Conservation (phyloP, 441 rosid species). For the Biscutella laevigata region DNA sequence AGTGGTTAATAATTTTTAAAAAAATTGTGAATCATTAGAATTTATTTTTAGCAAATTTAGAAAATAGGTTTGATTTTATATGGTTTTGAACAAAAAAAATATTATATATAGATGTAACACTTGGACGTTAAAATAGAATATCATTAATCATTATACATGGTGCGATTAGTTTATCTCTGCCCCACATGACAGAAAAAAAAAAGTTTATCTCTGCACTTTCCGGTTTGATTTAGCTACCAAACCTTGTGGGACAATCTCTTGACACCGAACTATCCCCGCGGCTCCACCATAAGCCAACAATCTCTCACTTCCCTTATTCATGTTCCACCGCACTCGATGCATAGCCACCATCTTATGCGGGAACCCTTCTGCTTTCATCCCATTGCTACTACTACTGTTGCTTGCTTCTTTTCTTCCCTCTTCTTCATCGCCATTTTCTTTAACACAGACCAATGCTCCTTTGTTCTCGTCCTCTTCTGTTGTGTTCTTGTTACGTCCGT, state of each 20-base stretch:
- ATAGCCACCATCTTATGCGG: constrained; percentile 60
- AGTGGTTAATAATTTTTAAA: too few relatives aligned
- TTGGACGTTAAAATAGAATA: too few relatives aligned
- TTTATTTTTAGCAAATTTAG: too few relatives aligned
- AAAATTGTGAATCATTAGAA: too few relatives aligned
- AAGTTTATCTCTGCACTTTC: neutral
- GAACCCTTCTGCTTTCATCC: constrained; percentile 26
- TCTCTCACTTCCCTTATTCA: constrained; percentile 82
- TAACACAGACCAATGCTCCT: constrained; percentile 22
- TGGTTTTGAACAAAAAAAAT: too few relatives aligned
- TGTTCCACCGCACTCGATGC: constrained; percentile 79
- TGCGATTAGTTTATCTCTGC: too few relatives aligned
- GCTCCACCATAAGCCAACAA: constrained; percentile 89
- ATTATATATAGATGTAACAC: too few relatives aligned
- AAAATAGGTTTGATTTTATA: too few relatives aligned
- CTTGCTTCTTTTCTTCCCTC: constrained; percentile 17
- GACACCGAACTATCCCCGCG: constrained; percentile 75
- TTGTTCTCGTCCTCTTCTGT: constrained; percentile 14
- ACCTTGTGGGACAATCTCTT: constrained; percentile 34
- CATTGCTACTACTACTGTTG: constrained; percentile 16
- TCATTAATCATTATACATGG: too few relatives aligned
- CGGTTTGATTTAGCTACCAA: neutral
- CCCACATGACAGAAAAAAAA: too few relatives aligned
- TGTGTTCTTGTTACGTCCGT: constrained; percentile 28
- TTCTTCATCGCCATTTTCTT: constrained; percentile 8